Conservation (phyloP, 108 stramenopile genomes). For the Epithemia pelagica region DNA sequence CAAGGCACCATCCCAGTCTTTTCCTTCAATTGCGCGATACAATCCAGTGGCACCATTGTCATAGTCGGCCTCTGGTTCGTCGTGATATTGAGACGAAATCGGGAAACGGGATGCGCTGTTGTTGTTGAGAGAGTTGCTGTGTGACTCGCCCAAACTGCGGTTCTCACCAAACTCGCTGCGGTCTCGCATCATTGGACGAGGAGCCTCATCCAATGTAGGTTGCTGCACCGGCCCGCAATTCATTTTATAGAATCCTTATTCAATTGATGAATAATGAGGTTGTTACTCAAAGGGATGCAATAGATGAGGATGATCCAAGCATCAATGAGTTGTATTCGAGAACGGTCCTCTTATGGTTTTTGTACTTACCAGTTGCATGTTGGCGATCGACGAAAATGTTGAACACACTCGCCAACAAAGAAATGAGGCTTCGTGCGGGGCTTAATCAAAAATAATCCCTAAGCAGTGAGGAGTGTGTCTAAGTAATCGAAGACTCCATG, state of each 20-base stretch:
- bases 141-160: constrained; percentile 2
- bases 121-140: constrained; percentile 6
- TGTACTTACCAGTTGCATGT: too few species aligned
- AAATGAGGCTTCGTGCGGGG: not conserved
- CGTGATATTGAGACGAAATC: constrained; percentile 18
- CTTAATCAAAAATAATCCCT: not conserved
- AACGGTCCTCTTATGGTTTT: too few species aligned
- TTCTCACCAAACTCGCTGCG: not conserved
- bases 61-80: constrained; percentile 70
- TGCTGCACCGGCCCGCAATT: not conserved
- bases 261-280: too few species aligned
- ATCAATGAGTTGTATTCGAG: too few species aligned
- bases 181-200: not conserved
- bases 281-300: too few species aligned
- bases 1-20: constrained; percentile 77
- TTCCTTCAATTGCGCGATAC: constrained; percentile 76
- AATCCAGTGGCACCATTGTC: constrained; percentile 68
- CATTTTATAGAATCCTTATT: not conserved
- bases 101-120: not conserved
- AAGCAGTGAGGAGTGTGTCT: too few species aligned
- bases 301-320: too few species aligned
- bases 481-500: not conserved
- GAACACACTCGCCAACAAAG: not conserved
- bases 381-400: not conserved
- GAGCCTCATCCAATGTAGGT: not conserved